Base-by-base conservation (phyloP, 2,329 filamentous ascomycete species). In the Talaromyces sp. region DNA sequence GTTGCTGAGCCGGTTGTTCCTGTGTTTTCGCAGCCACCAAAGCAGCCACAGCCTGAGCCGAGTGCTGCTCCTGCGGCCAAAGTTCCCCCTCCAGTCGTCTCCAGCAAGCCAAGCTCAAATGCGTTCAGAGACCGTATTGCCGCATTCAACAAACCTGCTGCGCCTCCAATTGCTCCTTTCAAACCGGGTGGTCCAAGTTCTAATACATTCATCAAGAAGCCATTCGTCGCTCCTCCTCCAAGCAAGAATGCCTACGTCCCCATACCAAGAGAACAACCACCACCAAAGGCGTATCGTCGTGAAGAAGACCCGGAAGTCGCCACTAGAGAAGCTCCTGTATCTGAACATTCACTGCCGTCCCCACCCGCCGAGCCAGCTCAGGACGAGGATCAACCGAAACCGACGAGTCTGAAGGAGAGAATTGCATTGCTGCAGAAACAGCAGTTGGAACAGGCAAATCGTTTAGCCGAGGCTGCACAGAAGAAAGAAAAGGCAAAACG, bases 51-150 rank as follows among this genome's bases (percentile, higher is more conserved):
- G 22, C 66, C 65, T 52, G 70, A 70, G 50, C 67, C 72, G 9
- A 69, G 33, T 62, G 73, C 69, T 66, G 74, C 71, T 60, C 73
- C 77, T 69, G 45, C 52, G 31, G 74, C 84, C 3, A 87, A 86
- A 66, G 83, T 88, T 24, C 89, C 91, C 45, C 90, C 92, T 13
- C 85, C 86, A 19, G 78, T 82, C 31, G 81, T 87, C 13, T 83
- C 83, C 13, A 91, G 92, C 71, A 97, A 96, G 76, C 92, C 93
- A 33, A 76, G 78, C 11, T 84, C 82, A 54, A 91, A 86, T 73
- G 92, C 95, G 1, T 98, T 99, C 82, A 93, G 87, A 74, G 95
- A 98, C 79, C 91, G 95, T 68, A 97, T 99, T 75, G 95, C 95
- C 39, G 94, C 95, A 52, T 99, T 99, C 82, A 99, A 99, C 79